Base-by-base conservation (phyloP, 1,139 yeast genomes). In the Protomyces arabidopsidicola region DNA sequence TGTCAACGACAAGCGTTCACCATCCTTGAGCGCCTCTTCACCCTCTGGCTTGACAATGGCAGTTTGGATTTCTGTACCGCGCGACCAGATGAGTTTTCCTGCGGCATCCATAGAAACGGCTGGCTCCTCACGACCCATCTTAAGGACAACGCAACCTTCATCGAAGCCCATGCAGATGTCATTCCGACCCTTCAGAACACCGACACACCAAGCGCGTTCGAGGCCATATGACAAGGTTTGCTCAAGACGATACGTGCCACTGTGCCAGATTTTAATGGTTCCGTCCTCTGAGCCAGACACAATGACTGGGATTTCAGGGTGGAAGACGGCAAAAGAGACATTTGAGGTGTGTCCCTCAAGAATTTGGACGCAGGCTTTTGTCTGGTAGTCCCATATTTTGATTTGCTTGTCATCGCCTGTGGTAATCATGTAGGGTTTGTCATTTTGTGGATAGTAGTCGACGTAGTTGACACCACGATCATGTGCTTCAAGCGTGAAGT, bases 131-230 rank as follows among this genome's bases (percentile, higher is more conserved):
- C 87, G 89, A 73, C 98, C 98, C 68, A 93, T 78, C 70, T 90
- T 88, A 67, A 91, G 76, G 58, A 90, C 88, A 16, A 90, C 88
- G 71, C 87, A 87, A 53, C 99, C 99, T 31, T 93, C 88, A 75
- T 93, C 99, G 72, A 90, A 91, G 68, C 99, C 99, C 66, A 91
- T 83, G 6, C 97, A 95, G 68, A 93, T 81, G 67, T 88, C 80
- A 73, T 90, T 90, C 38, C 93, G 82, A 67, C 86, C 85, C 68
- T 86, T 86, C 71, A 87, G 85, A 65, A 88, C 79, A 48, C 93
- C 84, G 65, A 88, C 84, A 81, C 98, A 91, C 99, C 99, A 93
- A 60, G 95, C 95, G 73, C 99, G 85, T 76, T 93, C 98, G 73
- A 93, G 81, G 63, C 96, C 90, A 73, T 89, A 87, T 75, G 90